Conservation (phyloP, 768 basidiomycete species). For the Termitomyces titanicus region DNA sequence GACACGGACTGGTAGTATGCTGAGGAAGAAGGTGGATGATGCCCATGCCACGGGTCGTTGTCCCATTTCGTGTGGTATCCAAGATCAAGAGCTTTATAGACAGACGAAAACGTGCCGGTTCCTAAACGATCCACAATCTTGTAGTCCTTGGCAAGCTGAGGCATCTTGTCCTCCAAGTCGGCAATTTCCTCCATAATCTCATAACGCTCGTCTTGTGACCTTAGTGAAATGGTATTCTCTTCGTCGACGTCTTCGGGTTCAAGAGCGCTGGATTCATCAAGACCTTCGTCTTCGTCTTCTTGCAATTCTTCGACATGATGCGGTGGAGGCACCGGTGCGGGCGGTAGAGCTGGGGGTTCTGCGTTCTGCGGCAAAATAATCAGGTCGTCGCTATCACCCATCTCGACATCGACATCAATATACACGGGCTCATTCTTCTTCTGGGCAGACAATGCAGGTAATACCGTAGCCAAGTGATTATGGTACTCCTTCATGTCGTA, state of each 20-base stretch:
- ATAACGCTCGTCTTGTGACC: slow-evolving; percentile 60
- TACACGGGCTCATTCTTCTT: slow-evolving; percentile 17
- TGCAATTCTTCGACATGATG: neutral
- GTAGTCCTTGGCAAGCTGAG: slow-evolving; percentile 65
- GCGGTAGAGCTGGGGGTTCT: neutral
- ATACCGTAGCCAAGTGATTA: slow-evolving; percentile 43
- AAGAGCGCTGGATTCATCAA: slow-evolving; percentile 28
- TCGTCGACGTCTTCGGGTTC: slow-evolving; percentile 50
- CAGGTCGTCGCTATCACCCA: slow-evolving; percentile 42
- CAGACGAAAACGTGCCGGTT: slow-evolving; percentile 97
- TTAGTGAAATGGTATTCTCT: slow-evolving; percentile 53
- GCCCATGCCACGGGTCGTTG: slow-evolving; percentile 69
- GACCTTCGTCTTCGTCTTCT: slow-evolving; percentile 5
- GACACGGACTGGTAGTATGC: slow-evolving; percentile 58
- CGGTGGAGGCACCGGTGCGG: neutral
- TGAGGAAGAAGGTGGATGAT: slow-evolving; percentile 58
- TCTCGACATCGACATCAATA: slow-evolving; percentile 48
- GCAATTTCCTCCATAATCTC: slow-evolving; percentile 78
- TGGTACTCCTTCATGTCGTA: slow-evolving; percentile 44
- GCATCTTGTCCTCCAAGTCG: slow-evolving; percentile 64
- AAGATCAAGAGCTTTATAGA: slow-evolving; percentile 95
- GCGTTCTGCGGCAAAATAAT: slow-evolving; percentile 7
- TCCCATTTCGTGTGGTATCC: slow-evolving; percentile 73
- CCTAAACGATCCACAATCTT: slow-evolving; percentile 86
- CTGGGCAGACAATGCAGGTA: slow-evolving; percentile 22